Conservation (phyloP, 208 protist genomes). For the Wallacemonas sp. region DNA sequence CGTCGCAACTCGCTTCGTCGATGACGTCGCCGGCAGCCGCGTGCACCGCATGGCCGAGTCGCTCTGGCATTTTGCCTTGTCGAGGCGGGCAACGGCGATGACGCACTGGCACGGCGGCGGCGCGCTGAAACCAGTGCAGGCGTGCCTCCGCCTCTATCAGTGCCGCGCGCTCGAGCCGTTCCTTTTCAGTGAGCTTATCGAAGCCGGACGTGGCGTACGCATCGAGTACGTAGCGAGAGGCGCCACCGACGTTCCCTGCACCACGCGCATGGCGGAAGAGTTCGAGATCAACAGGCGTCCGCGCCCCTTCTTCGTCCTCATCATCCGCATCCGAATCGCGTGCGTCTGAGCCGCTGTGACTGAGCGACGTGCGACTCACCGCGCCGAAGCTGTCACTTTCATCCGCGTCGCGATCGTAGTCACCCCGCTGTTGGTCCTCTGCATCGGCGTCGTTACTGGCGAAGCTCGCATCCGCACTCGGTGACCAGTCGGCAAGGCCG, state of each 20-base stretch:
- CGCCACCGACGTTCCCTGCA: neutral
- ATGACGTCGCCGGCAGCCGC: neutral
- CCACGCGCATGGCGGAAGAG: conserved; percentile 3
- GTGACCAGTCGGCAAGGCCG: too few relatives aligned
- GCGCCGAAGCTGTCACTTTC: too few relatives aligned
- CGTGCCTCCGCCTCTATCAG: neutral
- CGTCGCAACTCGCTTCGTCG: too few relatives aligned
- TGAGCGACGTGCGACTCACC: neutral
- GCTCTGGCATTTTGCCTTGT: too few relatives aligned
- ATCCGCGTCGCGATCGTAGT: neutral
- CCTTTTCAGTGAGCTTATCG: neutral
- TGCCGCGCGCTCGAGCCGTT: neutral
- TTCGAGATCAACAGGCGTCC: neutral
- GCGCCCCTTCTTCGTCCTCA: neutral
- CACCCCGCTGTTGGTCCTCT: neutral
- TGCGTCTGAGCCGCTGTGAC: neutral
- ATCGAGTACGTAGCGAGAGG: neutral
- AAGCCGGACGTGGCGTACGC: neutral
- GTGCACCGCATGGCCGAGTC: neutral
- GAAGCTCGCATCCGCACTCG: too few relatives aligned
- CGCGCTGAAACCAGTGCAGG: neutral
- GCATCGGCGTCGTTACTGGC: too few relatives aligned
- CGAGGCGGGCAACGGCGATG: too few relatives aligned
- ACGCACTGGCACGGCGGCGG: too few relatives aligned
- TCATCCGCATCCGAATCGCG: neutral